Conservation (phyloP, 768 basidiomycete genomes). For the Kwoniella pini region DNA sequence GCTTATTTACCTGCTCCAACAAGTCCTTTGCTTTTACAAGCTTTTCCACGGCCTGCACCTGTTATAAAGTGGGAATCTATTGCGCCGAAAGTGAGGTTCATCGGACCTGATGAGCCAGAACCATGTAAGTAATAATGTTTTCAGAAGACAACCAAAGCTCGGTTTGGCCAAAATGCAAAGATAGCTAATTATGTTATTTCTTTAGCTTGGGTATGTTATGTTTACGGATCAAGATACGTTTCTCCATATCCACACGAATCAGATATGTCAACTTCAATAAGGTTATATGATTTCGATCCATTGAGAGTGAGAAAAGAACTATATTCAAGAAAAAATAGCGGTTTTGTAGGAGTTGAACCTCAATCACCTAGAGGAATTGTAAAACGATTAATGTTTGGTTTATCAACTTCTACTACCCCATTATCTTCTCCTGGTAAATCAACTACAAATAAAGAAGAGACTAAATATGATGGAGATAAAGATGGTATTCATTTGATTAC, state of each 20-base stretch:
- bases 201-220: slow-evolving; percentile 52
- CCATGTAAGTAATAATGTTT: slow-evolving; percentile 42
- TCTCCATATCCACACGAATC: slow-evolving; percentile 9
- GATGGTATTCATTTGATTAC: slow-evolving; percentile 34
- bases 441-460: background rate
- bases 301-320: slow-evolving; percentile 31
- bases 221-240: slow-evolving; percentile 51
- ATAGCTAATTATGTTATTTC: background rate
- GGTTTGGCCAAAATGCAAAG: too few relatives aligned
- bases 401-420: background rate
- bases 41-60: slow-evolving; percentile 41
- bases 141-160: too few relatives aligned
- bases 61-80: slow-evolving; percentile 39
- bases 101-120: slow-evolving; percentile 36
- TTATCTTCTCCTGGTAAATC: background rate
- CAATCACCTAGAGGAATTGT: background rate
- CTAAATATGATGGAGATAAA: slow-evolving; percentile 21
- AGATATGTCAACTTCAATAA: slow-evolving; percentile 5
- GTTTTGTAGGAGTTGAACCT: background rate
- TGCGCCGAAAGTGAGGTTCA: slow-evolving; percentile 44
- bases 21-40: slow-evolving; percentile 28
- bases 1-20: slow-evolving; percentile 38
- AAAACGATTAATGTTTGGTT: slow-evolving; percentile 6
- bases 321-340: slow-evolving; percentile 6
- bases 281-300: slow-evolving; percentile 51